Evolutionary conservation across 305 asterid species (phyloP).

Genomic region (Ajuga reptans): DNA sequence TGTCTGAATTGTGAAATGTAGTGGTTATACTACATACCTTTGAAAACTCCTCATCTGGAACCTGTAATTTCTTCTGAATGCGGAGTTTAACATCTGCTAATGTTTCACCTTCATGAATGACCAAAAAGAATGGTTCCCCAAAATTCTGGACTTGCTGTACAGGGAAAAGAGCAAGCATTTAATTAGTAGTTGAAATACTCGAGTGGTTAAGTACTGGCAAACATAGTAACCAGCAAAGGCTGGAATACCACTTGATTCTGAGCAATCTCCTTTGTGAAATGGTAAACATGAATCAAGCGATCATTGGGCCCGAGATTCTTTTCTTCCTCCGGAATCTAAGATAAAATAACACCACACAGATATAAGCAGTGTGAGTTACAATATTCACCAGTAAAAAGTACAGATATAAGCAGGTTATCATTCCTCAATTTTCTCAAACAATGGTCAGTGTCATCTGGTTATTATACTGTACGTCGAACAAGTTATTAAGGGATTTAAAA

Average conservation of each 20-base stretch:
- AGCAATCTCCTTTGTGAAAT: constrained; percentile 54
- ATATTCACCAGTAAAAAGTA: background rate
- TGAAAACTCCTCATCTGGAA: constrained; percentile 58
- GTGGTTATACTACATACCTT: constrained; percentile 31
- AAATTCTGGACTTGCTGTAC: constrained; percentile 61
- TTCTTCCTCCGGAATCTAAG: constrained; percentile 75
- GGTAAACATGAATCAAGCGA: constrained; percentile 62
- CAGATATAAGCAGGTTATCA: background rate
- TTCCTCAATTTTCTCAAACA: background rate
- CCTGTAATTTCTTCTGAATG: constrained; percentile 58
- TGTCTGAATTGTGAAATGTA: background rate
- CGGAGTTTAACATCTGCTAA: constrained; percentile 56
- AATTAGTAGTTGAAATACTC: background rate
- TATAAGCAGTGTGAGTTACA: constrained; percentile 1
- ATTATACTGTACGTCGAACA: background rate
- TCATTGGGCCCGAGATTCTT: constrained; percentile 57
- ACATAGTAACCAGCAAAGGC: constrained; percentile 8
- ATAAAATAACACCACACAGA: constrained; percentile 11
- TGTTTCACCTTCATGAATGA: constrained; percentile 61
- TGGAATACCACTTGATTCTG: constrained; percentile 58
- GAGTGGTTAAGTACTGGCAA: background rate
- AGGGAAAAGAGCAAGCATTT: background rate
- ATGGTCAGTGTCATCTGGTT: background rate
- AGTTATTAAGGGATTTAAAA: background rate
- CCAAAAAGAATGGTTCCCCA: constrained; percentile 66